phyloP scores from a whole-genome alignment of 441 rosid species.

The Melastoma candidum region DNA sequence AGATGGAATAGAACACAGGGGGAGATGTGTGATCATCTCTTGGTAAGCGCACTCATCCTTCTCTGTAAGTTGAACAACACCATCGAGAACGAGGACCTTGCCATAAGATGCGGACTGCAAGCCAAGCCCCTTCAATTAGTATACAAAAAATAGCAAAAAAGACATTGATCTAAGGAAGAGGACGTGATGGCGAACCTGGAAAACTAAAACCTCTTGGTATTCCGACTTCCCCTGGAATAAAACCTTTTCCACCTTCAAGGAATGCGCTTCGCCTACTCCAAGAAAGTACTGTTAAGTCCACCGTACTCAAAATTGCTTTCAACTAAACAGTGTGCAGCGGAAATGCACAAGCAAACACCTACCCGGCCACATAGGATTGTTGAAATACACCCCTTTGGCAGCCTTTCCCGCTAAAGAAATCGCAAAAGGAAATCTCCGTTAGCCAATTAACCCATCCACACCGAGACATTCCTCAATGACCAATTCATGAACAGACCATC shows the following conservation, averaged over 20 bases:
- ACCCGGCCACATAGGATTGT: conserved; percentile 99
- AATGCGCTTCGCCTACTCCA: conserved; percentile 38
- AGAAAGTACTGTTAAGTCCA: conserved; percentile 7
- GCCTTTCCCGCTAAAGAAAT: conserved; percentile 31
- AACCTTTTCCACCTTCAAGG: conserved; percentile 32
- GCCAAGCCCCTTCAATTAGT: conserved; percentile 3
- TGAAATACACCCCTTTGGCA: conserved; percentile 55
- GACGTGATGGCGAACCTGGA: conserved; percentile 29
- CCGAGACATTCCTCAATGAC: too few relatives aligned
- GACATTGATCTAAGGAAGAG: background rate
- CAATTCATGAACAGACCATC: background rate
- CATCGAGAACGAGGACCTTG: conserved; percentile 96
- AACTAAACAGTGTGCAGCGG: too few relatives aligned
- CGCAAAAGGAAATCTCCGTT: conserved; percentile 2
- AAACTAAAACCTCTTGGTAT: conserved; percentile 34
- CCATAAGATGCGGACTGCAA: conserved; percentile 82
- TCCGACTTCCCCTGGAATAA: conserved; percentile 40
- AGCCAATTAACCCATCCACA: background rate
- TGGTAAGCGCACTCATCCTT: conserved; percentile 69
- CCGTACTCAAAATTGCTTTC: too few relatives aligned
- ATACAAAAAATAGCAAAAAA: background rate
- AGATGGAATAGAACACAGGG: conserved; percentile 79
- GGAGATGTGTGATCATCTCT: conserved; percentile 98
- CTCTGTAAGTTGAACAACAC: conserved; percentile 90
- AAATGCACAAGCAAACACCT: background rate